These are phyloP conservation scores for Plasmodium knowlesi DNA, from an alignment of 169 alveolate genomes.

Conservation along the genomic window DNA sequence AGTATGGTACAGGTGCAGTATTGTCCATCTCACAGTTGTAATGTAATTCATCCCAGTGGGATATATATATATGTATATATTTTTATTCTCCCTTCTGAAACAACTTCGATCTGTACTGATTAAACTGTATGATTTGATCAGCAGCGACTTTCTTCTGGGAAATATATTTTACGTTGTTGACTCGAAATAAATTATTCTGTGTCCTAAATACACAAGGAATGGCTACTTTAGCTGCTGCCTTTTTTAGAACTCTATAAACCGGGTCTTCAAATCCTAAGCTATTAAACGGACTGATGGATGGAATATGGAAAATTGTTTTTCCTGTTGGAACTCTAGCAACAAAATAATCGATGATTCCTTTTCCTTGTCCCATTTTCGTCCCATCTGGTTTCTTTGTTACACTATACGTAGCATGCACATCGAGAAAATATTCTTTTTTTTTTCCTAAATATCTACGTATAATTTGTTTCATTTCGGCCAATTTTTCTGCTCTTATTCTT, in stretches of 20 bases:
- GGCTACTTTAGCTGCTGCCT: conserved; percentile 73
- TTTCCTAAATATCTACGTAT: conserved; percentile 80
- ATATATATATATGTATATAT: background rate
- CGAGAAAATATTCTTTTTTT: conserved; percentile 79
- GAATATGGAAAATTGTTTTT: conserved; percentile 64
- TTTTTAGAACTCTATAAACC: conserved; percentile 57
- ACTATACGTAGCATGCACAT: conserved; percentile 86
- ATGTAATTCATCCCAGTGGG: background rate
- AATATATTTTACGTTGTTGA: conserved; percentile 56
- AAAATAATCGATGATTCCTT: conserved; percentile 82
- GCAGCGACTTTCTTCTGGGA: conserved; percentile 36
- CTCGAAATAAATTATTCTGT: conserved; percentile 61
- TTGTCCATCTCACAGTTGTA: background rate
- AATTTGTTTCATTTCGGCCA: conserved; percentile 81
- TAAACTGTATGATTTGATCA: conserved; percentile 43
- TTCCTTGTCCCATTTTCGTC: conserved; percentile 88
- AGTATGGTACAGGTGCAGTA: background rate
- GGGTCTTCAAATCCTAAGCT: conserved; percentile 72
- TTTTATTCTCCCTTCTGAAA: conserved; percentile 8
- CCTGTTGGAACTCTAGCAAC: conserved; percentile 89
- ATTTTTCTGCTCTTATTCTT: conserved; percentile 82
- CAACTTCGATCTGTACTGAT: conserved; percentile 30
- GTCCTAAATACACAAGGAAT: conserved; percentile 69
- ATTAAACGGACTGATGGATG: conserved; percentile 64
- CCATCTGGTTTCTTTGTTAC: conserved; percentile 88